Evolutionary conservation across 164 flowering plant species (phyloP), one percentile per base, ranked within the genome.

Genomic region (Vitis labrusca): DNA sequence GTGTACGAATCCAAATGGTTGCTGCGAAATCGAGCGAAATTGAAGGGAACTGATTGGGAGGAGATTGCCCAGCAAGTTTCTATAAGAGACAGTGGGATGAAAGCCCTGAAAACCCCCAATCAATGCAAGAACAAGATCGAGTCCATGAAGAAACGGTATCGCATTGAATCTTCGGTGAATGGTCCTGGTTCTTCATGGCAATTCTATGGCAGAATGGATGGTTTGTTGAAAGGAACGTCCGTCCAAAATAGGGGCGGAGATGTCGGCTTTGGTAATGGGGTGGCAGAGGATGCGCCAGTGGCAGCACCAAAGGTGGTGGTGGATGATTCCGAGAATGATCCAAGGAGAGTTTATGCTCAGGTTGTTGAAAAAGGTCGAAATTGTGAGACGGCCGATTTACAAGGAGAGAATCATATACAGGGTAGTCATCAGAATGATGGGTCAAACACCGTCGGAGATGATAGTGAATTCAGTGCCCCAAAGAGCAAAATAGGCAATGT

Each of bases 101-200:
- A 74, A 50, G 19, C 77, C 3, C 19, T 29, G 13, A 75, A 75
- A 50, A 56, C 74, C 27, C 71, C 78, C 8, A 75, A 75, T 44
- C 78, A 75, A 32, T 75, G 78, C 50, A 75, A 75, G 74, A 75
- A 75, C 74, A 75, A 75, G 61, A 75, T 75, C 3, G 78, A 75
- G 51, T 75, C 78, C 55, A 75, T 75, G 78, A 75, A 75, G 71
- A 75, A 75, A 61, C 66, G 78, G 17, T 75, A 75, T 17, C 70
- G 78, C 8, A 70, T 66, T 9, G 78, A 75, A 56, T 54, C 74
- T 15, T 37, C 57, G 1, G 61, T 60, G 2, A 44, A 44, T 58
- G 69, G 13, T 48, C 44, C 64, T 1, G 63, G 56, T 51, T 65
- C 74, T 55, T 61, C 78, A 5, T 75, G 78, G 78, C 74, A 75